Base-by-base conservation (phyloP, 2,329 filamentous ascomycete species). In the Alternaria longipes region DNA sequence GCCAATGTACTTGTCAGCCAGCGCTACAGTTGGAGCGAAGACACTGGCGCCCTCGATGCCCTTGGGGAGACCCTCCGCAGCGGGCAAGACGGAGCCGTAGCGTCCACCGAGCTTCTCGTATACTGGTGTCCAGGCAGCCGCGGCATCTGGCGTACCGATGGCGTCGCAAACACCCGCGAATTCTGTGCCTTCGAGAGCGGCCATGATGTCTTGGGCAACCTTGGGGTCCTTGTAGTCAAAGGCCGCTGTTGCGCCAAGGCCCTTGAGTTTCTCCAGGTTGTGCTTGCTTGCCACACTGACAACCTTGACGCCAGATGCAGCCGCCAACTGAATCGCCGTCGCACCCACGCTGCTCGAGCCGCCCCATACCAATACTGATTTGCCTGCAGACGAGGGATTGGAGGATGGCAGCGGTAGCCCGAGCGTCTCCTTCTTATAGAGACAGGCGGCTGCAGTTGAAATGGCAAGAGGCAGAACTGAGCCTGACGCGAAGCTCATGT, bases 361-460 rank as follows among this genome's bases (percentile, higher is more conserved):
- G n/a, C 85, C 85, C 82, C 84, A 87, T 14, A 86, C 70, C 5
- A 86, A 65, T 12, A 83, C 70, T 5, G 77, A 78, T 68, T 81
- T 81, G 30, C 62, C 64, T 3, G 58, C 64, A 44, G 74, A 72
- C 24, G 74, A 67, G 8, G 75, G 61, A 46, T 67, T 70, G 12
- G 76, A 64, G 26, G 69, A 72, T 0, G 82, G 81, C 36, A 75
- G 68, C 0, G 79, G 74, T 5, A 83, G 74, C 8, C 72, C 77
- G 9, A 84, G 76, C 40, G 77, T 70, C 40, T 76, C 71, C 20
- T 74, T 70, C 59, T 76, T 74, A 74, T 80, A 83, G 14, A 84
- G 78, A 26, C 77, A 79, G n/a, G 74, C 71, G 18, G 79, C 71
- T 16, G 82, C 81, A 4, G 82, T 83, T 24, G 80, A 79, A 56